Conservation (phyloP, 148 eudicot genomes). For the Nyssa sinensis region DNA sequence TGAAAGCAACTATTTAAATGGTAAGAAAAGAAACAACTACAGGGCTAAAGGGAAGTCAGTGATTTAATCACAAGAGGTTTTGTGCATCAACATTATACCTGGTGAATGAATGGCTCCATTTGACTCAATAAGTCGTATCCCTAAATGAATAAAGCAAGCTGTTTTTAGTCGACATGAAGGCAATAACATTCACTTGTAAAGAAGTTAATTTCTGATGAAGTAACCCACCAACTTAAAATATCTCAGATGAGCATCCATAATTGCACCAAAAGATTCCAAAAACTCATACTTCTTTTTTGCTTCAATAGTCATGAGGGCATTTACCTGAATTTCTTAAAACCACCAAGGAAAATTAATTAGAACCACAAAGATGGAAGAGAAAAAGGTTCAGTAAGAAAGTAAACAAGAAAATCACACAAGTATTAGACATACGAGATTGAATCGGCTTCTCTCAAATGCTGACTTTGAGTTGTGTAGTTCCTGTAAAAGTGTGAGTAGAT, state of each 20-base stretch:
- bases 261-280: constrained; percentile 88
- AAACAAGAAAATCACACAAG: neutral
- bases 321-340: constrained; percentile 76
- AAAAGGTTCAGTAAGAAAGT: neutral
- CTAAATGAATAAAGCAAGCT: constrained; percentile 40
- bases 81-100: constrained; percentile 39
- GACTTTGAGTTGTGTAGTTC: constrained; percentile 91
- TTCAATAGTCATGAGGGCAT: constrained; percentile 81
- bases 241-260: constrained; percentile 97
- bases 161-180: constrained; percentile 12
- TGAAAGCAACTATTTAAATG: neutral
- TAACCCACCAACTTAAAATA: constrained; percentile 78
- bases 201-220: neutral
- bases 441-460: constrained; percentile 86
- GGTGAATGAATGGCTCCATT: constrained; percentile 93
- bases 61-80: neutral
- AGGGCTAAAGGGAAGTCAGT: neutral
- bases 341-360: constrained; percentile 25
- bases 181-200: constrained; percentile 5
- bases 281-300: constrained; percentile 92
- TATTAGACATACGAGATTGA: constrained; percentile 68
- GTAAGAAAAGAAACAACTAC: too few species aligned
- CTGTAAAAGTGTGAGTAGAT: constrained; percentile 32
- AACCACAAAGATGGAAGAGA: constrained; percentile 15
- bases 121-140: constrained; percentile 81